Percentiles rank a stretch among this genome's conserved stretches.
phyloP scores from a whole-genome alignment of 176 grass and related monocot genomes.

The Hsuehochloa calcarea region DNA sequence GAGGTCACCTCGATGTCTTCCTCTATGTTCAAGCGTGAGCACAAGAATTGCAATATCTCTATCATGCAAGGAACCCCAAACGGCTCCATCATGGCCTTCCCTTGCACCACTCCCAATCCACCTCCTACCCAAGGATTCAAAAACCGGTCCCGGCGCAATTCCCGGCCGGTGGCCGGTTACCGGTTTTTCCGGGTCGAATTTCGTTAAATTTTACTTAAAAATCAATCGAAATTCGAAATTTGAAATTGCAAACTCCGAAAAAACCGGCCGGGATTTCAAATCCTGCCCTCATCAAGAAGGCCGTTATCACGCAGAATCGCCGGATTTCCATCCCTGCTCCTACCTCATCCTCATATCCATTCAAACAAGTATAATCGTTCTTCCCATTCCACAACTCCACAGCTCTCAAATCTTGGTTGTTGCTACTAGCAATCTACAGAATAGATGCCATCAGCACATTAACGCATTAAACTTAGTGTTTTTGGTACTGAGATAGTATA shows the following conservation, averaged over 20 bases:
- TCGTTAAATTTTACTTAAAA: too few relatives aligned
- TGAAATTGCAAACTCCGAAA: too few relatives aligned
- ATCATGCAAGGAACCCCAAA: constrained; percentile 90
- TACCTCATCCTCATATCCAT: constrained; percentile 40
- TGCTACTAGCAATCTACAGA: constrained; percentile 53
- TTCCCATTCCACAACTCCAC: constrained; percentile 55
- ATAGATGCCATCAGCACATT: constrained; percentile 18
- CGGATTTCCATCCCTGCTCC: too few relatives aligned
- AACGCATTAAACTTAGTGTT: constrained; percentile 1
- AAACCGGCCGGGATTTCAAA: too few relatives aligned
- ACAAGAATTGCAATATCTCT: constrained; percentile 94
- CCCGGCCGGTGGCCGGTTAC: too few relatives aligned
- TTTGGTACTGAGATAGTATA: not conserved
- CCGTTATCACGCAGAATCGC: too few relatives aligned
- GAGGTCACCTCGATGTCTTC: constrained; percentile 81
- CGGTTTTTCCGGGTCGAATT: too few relatives aligned
- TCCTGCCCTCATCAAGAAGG: too few relatives aligned
- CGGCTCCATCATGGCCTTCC: constrained; percentile 56
- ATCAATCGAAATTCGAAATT: too few relatives aligned
- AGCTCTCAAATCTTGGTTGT: constrained; percentile 45
- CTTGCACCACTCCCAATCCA: constrained; percentile 33
- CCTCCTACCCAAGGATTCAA: too few relatives aligned
- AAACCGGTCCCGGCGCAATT: too few relatives aligned
- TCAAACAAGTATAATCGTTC: constrained; percentile 46
- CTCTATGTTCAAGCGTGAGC: constrained; percentile 86